Percentiles rank a stretch among this genome's conserved stretches.
Evolutionary conservation across 2,329 filamentous ascomycete species (phyloP).

Genomic region (Fusarium goolgardi): DNA sequence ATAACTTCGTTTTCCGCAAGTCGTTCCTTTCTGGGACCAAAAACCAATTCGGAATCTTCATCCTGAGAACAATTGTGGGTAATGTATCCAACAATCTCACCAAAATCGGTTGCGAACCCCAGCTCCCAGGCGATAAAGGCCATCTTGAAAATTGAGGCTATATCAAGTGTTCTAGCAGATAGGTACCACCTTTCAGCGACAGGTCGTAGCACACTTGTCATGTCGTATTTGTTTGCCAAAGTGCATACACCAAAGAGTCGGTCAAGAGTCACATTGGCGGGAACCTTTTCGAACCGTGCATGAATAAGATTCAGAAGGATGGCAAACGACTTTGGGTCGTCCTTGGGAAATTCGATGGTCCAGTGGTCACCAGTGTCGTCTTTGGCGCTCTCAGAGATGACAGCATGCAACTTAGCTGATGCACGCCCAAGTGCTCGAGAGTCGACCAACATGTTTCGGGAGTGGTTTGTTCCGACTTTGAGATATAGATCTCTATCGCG

Average conservation of each 20-base stretch:
- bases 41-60: slow-evolving; percentile 8
- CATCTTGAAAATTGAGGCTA: slow-evolving; percentile 1
- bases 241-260: slow-evolving; percentile 20
- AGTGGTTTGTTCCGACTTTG: neutral
- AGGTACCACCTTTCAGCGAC: slow-evolving; percentile 29
- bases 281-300: slow-evolving; percentile 12
- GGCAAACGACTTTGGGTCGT: slow-evolving; percentile 12
- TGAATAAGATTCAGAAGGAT: slow-evolving; percentile 28
- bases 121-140: slow-evolving; percentile 35
- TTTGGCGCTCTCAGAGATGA: neutral
- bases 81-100: slow-evolving; percentile 1
- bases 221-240: slow-evolving; percentile 35
- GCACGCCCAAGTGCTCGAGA: slow-evolving; percentile 28
- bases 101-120: slow-evolving; percentile 17
- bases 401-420: slow-evolving; percentile 1
- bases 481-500: slow-evolving; percentile 19
- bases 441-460: slow-evolving; percentile 21
- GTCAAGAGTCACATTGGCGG: neutral
- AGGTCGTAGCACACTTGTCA: slow-evolving; percentile 25
- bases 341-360: slow-evolving; percentile 15
- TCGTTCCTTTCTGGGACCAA: neutral
- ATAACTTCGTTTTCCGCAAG: slow-evolving; percentile 9
- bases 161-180: neutral
- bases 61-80: slow-evolving; percentile 3
- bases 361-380: neutral